These are phyloP conservation scores for Phytophthora cactorum DNA, from an alignment of 352 stramenopile genomes.

Conservation along the genomic window DNA sequence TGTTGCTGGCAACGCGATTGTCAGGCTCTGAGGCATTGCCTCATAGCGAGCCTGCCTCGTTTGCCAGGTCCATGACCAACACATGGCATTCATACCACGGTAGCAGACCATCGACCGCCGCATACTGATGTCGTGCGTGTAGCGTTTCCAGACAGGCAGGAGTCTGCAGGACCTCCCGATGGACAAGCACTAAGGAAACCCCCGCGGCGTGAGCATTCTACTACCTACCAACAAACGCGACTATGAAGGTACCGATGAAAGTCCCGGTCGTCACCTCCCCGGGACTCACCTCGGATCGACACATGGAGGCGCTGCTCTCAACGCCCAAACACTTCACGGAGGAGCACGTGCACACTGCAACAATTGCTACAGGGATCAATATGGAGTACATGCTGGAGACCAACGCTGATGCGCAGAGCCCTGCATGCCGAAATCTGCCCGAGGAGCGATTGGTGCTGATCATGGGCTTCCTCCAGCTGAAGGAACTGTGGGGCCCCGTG, in stretches of 20 bases:
- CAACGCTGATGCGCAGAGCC: constrained; percentile 15
- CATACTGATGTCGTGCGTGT: constrained; percentile 10
- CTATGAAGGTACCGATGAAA: constrained; percentile 25
- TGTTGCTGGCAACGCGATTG: too few species aligned
- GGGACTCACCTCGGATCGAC: constrained; percentile 29
- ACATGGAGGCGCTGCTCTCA: constrained; percentile 39
- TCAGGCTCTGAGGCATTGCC: background rate
- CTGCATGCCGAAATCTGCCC: constrained; percentile 20
- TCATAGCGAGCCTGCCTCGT: constrained; percentile 14
- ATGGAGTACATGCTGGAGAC: constrained; percentile 46
- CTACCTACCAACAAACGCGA: constrained; percentile 1
- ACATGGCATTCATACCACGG: constrained; percentile 21
- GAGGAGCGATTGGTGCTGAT: constrained; percentile 45
- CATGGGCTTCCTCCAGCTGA: constrained; percentile 53
- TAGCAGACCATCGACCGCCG: constrained; percentile 5
- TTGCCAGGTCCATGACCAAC: constrained; percentile 26
- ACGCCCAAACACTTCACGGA: constrained; percentile 35
- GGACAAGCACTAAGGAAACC: constrained; percentile 10
- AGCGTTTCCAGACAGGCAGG: background rate
- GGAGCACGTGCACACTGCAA: constrained; percentile 27
- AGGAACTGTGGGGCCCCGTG: constrained; percentile 48
- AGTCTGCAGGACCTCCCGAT: constrained; percentile 4
- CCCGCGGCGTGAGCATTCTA: background rate
- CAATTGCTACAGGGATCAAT: constrained; percentile 44
- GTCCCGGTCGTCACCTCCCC: constrained; percentile 25